Base-by-base conservation (phyloP, 176 grass and related monocot genomes). In the Carex scoparia region DNA sequence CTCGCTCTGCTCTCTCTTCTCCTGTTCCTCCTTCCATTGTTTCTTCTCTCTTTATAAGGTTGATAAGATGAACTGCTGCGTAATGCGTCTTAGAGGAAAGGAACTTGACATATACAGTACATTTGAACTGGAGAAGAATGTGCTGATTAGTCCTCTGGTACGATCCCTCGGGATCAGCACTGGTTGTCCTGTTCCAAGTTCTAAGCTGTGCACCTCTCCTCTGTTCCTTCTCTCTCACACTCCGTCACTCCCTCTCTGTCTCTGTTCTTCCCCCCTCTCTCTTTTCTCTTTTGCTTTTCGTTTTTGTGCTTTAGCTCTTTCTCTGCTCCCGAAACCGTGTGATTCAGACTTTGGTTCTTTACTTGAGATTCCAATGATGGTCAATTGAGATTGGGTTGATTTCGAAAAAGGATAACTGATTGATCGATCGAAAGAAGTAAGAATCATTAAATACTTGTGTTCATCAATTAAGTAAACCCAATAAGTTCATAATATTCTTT, bases 301-400 rank as follows among this genome's bases (percentile, higher is more conserved):
- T 65, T 81, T 10, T 19, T 35, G n/a, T 10, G 40, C 64, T 83
- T 83, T 81, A 63, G n/a, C 18, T 81, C 79, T 81, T 81, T 81
- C 79, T 65, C 57, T 48, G 33, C 79, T 81, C 79, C 79, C 79
- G 40, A 81, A 81, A 81, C 40, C 59, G 53, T 80, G 77, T 60
- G 77, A 1, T 61, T 37, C 31, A 61, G 9, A 61, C 57, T 44
- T 65, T 81, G n/a, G 16, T 16, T 63, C 80, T 83, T 83, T 83
- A 83, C 53, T 65, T 83, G 40, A 83, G 64, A 83, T 51, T 51
- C 74, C 14, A 78, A 78, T 78, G 28, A 78, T 78, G 51, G 74
- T 78, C 28, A 78, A 78, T 7, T 5, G 0, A 16, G 49, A 78
- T 55, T 15, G 27, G 13, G 54, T 57, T 55, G 12, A 15, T 31